These are phyloP conservation scores for Verruconis gallopava DNA, from an alignment of 2,329 filamentous ascomycete genomes.

Conservation along the genomic window DNA sequence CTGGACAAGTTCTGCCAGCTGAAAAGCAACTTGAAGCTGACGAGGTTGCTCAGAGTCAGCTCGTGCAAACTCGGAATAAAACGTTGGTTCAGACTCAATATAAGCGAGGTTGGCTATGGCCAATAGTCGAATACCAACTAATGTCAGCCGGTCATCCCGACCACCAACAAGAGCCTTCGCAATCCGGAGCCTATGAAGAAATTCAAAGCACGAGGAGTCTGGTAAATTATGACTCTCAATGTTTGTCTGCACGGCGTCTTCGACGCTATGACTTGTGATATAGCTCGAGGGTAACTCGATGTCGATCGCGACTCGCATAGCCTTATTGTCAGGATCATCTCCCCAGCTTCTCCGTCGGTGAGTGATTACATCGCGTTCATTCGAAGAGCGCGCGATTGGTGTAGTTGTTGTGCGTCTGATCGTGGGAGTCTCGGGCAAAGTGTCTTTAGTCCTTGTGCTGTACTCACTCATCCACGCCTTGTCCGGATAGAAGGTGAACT, in stretches of 20 bases:
- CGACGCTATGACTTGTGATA: background rate
- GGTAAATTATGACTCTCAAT: conserved; percentile 44
- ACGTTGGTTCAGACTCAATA: conserved; percentile 69
- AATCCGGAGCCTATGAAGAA: conserved; percentile 69
- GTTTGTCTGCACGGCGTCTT: background rate
- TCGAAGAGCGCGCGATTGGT: background rate
- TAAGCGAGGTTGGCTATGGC: conserved; percentile 87
- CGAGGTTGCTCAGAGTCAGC: conserved; percentile 84
- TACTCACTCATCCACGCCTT: background rate
- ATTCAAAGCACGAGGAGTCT: conserved; percentile 62
- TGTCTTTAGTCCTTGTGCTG: background rate
- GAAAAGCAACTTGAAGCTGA: conserved; percentile 78
- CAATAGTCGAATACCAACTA: conserved; percentile 68
- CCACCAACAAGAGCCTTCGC: conserved; percentile 67
- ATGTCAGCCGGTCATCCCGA: conserved; percentile 53
- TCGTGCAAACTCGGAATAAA: conserved; percentile 73
- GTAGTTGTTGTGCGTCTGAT: background rate
- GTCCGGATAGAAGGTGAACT: conserved; percentile 58
- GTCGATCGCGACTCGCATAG: background rate
- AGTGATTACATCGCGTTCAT: background rate
- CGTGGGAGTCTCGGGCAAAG: background rate
- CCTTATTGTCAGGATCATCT: background rate
- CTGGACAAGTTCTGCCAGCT: conserved; percentile 83
- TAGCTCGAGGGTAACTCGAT: background rate
- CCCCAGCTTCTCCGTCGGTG: background rate